phyloP scores from a whole-genome alignment of 108 stramenopile genomes.

The Cylindrotheca fusiformis region DNA sequence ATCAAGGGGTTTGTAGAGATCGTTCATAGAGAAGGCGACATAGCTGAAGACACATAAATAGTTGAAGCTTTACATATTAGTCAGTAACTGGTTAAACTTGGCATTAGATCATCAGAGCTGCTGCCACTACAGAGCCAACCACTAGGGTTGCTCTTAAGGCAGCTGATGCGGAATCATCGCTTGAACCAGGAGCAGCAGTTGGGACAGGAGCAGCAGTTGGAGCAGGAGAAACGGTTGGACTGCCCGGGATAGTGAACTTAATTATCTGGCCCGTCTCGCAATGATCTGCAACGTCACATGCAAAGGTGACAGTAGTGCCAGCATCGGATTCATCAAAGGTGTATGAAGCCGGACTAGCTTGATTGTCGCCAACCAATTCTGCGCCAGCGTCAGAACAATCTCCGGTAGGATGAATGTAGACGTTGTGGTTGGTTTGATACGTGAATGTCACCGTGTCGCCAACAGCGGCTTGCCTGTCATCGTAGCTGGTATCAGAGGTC shows the following conservation, averaged over 20 bases:
- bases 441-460: slow-evolving; percentile 21
- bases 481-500: too few relatives aligned
- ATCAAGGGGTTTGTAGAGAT: too few relatives aligned
- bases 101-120: too few relatives aligned
- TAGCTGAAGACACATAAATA: too few relatives aligned
- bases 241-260: too few relatives aligned
- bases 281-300: slow-evolving; percentile 8
- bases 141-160: too few relatives aligned
- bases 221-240: background rate
- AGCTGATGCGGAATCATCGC: too few relatives aligned
- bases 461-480: too few relatives aligned
- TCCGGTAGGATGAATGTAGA: slow-evolving; percentile 25
- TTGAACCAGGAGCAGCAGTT: background rate
- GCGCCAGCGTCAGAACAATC: slow-evolving; percentile 9
- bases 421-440: slow-evolving; percentile 10
- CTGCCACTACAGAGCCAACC: too few relatives aligned
- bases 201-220: background rate
- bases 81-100: too few relatives aligned
- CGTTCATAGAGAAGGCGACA: too few relatives aligned
- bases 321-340: slow-evolving; percentile 19
- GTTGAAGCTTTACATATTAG: too few relatives aligned
- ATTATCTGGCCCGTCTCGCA: slow-evolving; percentile 3
- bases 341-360: slow-evolving; percentile 5
- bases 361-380: slow-evolving; percentile 14
- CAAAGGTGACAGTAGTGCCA: slow-evolving; percentile 15